Conservation (phyloP, 1,284 basidiomycete species). For the Ceratobasidium sp. region DNA sequence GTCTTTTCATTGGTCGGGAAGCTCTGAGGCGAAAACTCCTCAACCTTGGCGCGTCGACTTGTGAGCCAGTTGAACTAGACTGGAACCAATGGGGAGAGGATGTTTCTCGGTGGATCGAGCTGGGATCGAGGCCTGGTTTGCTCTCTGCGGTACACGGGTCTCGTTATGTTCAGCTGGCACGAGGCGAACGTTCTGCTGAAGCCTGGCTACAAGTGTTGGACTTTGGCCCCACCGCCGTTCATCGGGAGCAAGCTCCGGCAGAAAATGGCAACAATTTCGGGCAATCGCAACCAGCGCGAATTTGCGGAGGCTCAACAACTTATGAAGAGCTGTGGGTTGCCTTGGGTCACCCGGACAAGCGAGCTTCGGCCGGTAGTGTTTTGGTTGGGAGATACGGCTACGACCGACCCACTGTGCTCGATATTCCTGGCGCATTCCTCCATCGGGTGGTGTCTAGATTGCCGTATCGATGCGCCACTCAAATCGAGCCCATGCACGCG, state of each 20-base stretch:
- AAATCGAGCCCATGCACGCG: neutral
- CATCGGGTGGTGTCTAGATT: constrained; percentile 33
- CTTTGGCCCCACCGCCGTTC: constrained; percentile 10
- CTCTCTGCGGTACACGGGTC: constrained; percentile 32
- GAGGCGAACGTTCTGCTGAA: constrained; percentile 2
- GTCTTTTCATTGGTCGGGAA: constrained; percentile 31
- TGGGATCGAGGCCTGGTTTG: constrained; percentile 29
- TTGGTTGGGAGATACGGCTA: constrained; percentile 16
- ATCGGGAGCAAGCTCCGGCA: neutral
- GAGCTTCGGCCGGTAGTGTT: neutral
- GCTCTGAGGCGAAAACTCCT: neutral
- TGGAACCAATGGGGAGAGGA: constrained; percentile 37
- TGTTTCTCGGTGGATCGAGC: constrained; percentile 30
- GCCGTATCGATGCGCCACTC: constrained; percentile 38
- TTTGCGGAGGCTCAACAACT: constrained; percentile 17
- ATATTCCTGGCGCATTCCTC: constrained; percentile 37
- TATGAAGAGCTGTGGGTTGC: constrained; percentile 2
- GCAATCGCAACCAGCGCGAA: constrained; percentile 1
- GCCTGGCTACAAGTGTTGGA: constrained; percentile 37
- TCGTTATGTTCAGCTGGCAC: constrained; percentile 22
- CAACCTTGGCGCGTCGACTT: neutral
- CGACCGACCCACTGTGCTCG: constrained; percentile 33
- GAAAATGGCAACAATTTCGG: neutral
- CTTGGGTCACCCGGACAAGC: neutral
- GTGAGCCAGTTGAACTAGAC: constrained; percentile 5